Evolutionary conservation across 805 yeast genomes (phyloP), one percentile per base, ranked within the genome.

Genomic region (Kuraishia borneana): DNA sequence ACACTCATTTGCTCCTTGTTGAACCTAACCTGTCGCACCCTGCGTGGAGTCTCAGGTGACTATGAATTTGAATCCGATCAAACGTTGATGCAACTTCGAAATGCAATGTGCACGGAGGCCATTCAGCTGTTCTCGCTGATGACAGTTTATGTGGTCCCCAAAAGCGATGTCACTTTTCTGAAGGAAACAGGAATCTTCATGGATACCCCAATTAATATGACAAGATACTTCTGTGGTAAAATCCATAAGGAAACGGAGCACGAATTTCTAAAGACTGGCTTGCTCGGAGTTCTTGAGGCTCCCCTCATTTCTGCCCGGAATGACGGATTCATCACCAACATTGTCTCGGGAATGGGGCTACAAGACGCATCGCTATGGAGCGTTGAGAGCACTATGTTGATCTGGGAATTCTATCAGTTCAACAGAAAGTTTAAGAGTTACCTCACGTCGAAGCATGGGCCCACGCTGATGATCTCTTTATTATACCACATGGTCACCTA

Each of bases 391-490:
- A 53, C 73, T 5, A 65, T 80, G 49, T 49, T 88, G 6, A 43
- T 82, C 12, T 83, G 94, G 83, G 94, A 83, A 45, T 56, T 85
- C 29, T 56, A 73, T 22, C 89, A 83, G 48, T 76, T 85, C 44
- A 89, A 89, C 54, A 63, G 62, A 38, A 54, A 54, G 32, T 76
- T 80, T 45, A 65, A 65, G 38, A 46, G 49, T 13, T 57, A 63
- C 33, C 55, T 74, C 21, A 53, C 65, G 2, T 61, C 64, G 10
- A 60, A 64, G 30, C 63, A 64, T 40, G 68, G 76, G 2, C 60
- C 67, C 21, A 79, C 78, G 42, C 51, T 82, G 27, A 51, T 71
- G 29, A 57, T 81, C 0, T 53, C 68, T 2, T 53, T 82, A 14
- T 46, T 76, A 6, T 82, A 69, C 51, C 72, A 81, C 50, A 60